These are phyloP conservation scores for Sphaerulina populicola DNA, from an alignment of 2,329 filamentous ascomycete genomes.

Conservation along the genomic window DNA sequence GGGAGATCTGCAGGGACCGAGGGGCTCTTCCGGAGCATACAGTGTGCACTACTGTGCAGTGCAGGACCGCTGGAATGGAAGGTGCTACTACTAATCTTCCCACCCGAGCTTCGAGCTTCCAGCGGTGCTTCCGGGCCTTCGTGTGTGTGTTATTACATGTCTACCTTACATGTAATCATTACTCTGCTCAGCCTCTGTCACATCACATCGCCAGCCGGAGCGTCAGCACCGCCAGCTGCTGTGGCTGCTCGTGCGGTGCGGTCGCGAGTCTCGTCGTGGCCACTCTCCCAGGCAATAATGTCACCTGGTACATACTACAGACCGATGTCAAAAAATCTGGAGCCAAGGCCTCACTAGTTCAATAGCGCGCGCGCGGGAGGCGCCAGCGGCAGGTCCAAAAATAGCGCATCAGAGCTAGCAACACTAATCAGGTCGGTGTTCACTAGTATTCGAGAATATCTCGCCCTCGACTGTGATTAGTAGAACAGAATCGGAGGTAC, in stretches of 20 bases:
- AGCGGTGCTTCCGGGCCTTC: slow-evolving; percentile 1
- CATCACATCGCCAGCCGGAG: neutral
- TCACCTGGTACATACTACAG: neutral
- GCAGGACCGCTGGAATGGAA: neutral
- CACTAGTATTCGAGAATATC: neutral
- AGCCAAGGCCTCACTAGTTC: neutral
- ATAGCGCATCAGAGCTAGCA: neutral
- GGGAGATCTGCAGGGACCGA: slow-evolving; percentile 14
- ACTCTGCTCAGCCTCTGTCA: slow-evolving; percentile 8
- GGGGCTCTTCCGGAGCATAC: neutral
- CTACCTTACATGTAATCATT: neutral
- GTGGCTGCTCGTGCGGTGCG: neutral
- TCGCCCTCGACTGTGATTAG: neutral
- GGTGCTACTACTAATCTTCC: neutral
- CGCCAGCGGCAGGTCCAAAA: neutral
- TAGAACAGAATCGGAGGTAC: too few relatives aligned
- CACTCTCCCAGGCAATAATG: neutral
- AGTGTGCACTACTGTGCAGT: neutral
- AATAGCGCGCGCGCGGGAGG: neutral
- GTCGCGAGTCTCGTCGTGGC: neutral
- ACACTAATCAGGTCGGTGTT: neutral
- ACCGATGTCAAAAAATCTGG: neutral
- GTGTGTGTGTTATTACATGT: neutral
- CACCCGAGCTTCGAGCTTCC: too few relatives aligned
- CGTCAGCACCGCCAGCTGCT: slow-evolving; percentile 1